Base-by-base conservation (phyloP, 2,329 filamentous ascomycete genomes). In the Penicillium sp. region DNA sequence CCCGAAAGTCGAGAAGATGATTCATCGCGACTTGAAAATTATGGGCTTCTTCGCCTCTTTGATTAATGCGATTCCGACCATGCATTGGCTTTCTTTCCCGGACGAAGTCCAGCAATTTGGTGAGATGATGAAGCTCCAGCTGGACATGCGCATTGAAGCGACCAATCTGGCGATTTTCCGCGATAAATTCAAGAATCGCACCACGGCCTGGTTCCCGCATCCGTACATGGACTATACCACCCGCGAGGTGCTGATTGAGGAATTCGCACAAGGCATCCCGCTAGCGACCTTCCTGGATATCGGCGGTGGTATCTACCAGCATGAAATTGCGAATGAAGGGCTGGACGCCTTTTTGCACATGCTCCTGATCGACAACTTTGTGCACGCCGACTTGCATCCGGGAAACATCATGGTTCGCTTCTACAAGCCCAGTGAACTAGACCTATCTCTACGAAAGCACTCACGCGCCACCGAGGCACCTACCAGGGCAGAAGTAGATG, bases 401-500 rank as follows among this genome's bases (percentile, higher is more conserved):
- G 95, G 95, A 28, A 99, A 99, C 75, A 98, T 99, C 78, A 98
- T 99, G 93, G 94, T 99, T 49, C 92, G 96, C 63, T 99, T 99
- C 80, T 97, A 98, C 77, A 88, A 94, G 70, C 88, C 93, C 0
- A 86, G 88, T 14, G 84, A 88, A 62, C 85, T 94, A 0, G 86
- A 89, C 51, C 79, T 96, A 0, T 81, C 82, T 22, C 78, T 88
- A 5, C 74, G 73, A 41, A 74, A 76, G 22, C 75, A 81, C 57
- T 78, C 75, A 3, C 75, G 73, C 25, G 75, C 77, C 7, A 74
- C 72, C 1, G 70, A 78, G 62, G 76, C 76, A 14, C 76, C 80
- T 39, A 75, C 79, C 1, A 71, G 83, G 41, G 80, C 84, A 8
- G 83, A 85, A 22, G 82, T 83, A 11, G 92, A 96, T 73, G 91